Base-by-base conservation (phyloP, 2,329 filamentous ascomycete genomes). In the Fusarium sulawesiense region DNA sequence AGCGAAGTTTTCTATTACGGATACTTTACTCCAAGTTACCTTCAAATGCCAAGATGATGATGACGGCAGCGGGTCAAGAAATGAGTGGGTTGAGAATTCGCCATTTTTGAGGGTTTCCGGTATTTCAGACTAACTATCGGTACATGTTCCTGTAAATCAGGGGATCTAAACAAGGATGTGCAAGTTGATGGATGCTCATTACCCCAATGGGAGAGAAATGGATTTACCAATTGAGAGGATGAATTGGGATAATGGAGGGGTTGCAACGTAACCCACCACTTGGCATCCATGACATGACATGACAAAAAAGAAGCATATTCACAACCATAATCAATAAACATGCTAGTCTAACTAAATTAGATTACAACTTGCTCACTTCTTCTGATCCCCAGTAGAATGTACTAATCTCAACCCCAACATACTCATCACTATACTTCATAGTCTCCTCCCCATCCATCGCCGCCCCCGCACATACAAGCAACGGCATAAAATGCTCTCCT, bases 401-500 rank as follows among this genome's bases (percentile, higher is more conserved):
- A 65, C 79, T 83, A 51, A 88, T 87, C 48, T 85, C 80, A 37
- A 86, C 59, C 4, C 84, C 85, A 51, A 78, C 27, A 66, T 81
- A 87, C 8, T 82, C 76, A 75, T 89, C 87, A n/a, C 76, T 77
- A 68, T 87, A 88, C 16, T 66, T 76, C 67, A 76, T 78, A 20
- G 78, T 82, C 74, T 76, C 76, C 50, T 82, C 84, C 1, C 75
- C 78, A 21, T 83, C 83, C 14, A 76, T 81, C 1, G 84, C 86
- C 0, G 83, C 83, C 1, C 84, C 86, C 6, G 86, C 85, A 70
- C 84, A 86, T 32, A 89, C 87, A 47, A 88, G 74, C 77, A 89
- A 75, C 61, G 87, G 87, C 81, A 89, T 77, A 57, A 89, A 88
- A 68, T 89, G 87, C 77, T 89, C 87, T 0, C 85, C 86, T 1